Evolutionary conservation across 768 basidiomycete species (phyloP).

Genomic region (Coprinopsis sp.): DNA sequence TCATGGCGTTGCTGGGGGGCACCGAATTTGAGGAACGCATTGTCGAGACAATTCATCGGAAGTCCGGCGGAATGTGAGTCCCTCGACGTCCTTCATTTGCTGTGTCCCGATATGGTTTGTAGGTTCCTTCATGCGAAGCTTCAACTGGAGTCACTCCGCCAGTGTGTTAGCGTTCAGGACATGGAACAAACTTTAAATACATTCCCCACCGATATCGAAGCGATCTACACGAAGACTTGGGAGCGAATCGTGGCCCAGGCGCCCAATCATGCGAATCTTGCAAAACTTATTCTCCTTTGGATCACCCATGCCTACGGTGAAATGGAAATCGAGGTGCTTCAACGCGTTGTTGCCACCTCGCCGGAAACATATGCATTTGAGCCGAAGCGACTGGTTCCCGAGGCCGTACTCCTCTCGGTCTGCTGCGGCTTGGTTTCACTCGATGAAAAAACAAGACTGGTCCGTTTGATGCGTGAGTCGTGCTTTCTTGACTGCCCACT

Average conservation of each 20-base stretch:
- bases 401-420: background rate
- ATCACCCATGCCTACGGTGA: background rate
- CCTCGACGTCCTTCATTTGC: no score
- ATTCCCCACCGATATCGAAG: background rate
- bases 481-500: background rate
- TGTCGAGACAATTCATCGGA: no score
- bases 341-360: background rate
- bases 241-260: background rate
- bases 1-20: background rate
- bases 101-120: no score
- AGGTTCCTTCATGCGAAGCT: background rate
- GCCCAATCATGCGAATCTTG: background rate
- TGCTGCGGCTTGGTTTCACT: background rate
- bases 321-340: background rate
- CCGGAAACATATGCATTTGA: background rate
- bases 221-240: background rate
- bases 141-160: background rate
- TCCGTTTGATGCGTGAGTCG: background rate
- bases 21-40: no score
- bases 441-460: background rate
- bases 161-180: background rate
- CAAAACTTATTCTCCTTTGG: background rate
- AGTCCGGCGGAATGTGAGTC: background rate
- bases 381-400: background rate
- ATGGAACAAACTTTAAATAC: background rate